Base-by-base conservation (phyloP, 306 rosid species). In the Pterocarpus macrocarpus region DNA sequence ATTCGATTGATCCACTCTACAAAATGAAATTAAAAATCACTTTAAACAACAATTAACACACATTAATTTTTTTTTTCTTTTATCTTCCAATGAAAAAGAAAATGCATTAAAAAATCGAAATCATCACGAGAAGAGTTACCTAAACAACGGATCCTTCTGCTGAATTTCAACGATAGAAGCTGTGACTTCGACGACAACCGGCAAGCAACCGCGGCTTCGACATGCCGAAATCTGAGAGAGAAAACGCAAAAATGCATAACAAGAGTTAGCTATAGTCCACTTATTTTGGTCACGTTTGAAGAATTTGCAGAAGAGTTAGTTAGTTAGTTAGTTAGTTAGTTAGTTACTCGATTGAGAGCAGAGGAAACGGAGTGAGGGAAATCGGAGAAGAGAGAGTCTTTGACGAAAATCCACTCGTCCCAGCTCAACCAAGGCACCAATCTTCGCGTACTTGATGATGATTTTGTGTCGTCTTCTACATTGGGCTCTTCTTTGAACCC, bases 391-490 rank as follows among this genome's bases (percentile, higher is more conserved):
- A 96, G 91, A 78, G 91, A 39, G 15, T 85, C 63, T 38, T 82
- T 81, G 44, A 96, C 98, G 82, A 90, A 87, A 70, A 84, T 82
- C 99, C 99, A 96, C 63, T 96, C 99, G 38, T 85, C 88, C 98
- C 99, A 96, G 70, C 85, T 84, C 71, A 94, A 86, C 99, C 99
- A 96, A 3, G 99, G 94, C 17, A 96, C 99, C 81, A 93, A 77
- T 82, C 83, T 96, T 34, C 74, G 86, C 7, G 82, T 57, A 66
- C 58, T 78, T 2, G 90, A 63, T 2, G 76, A 38, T 1, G 86
- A 55, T 0, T 57, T 36, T 53, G 80, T 66, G 55, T 86, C 80
- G 1, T 65, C 62, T 1, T 77, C 77, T 35, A 66, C 65, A 15
- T 8, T 9, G 1, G 64, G 56, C 10, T 68, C 80, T 84, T 83